Base-by-base conservation (phyloP, 2,329 filamentous ascomycete species). In the Sordariomycetes sp. region DNA sequence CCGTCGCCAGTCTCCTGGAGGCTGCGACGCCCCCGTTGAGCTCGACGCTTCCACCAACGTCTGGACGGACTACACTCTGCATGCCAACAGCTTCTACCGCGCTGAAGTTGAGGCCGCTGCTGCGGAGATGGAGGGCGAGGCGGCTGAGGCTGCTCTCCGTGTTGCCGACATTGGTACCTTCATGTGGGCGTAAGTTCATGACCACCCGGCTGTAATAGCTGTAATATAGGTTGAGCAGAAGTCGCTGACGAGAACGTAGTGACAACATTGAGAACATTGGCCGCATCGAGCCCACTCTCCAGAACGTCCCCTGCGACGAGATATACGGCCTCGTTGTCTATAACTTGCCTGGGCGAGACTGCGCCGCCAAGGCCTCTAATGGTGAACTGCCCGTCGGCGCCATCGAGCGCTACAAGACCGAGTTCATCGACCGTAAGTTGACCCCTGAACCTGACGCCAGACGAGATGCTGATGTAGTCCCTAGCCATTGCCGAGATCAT, bases 341-440 rank as follows among this genome's bases (percentile, higher is more conserved):
- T 52, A 69, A 79, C 49, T 57, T 79, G 10, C 75, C 75, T 29
- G 73, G 77, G 44, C 70, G 75, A 49, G 75, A 79, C 49, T 79
- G 75, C 47, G 68, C 75, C 11, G 75, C 75, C 32, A 59, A 72
- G 44, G 74, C 75, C 11, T 79, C 74, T 41, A 79, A 79, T 47
- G 75, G 75, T 39, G 75, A 79, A 52, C 67, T 74, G 30, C 56
- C 61, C 15, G 70, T 77, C 37, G 71, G 67, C 38, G 54, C 77
- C 36, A 53, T 68, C 33, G 59, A 33, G 42, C 47, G 44, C 42
- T 64, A 64, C 55, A 61, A 60, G 56, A 50, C 45, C 29, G 42
- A 61, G 46, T 61, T 59, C 46, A 61, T 63, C 39, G 58, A 62
- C 43, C 45, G 54, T 57, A 40, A 45, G 53, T 51, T 9, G 3